Percentiles rank a stretch among this genome's conserved stretches.
Evolutionary conservation across 768 basidiomycete genomes (phyloP).

Genomic region (Chalciporus chontae): DNA sequence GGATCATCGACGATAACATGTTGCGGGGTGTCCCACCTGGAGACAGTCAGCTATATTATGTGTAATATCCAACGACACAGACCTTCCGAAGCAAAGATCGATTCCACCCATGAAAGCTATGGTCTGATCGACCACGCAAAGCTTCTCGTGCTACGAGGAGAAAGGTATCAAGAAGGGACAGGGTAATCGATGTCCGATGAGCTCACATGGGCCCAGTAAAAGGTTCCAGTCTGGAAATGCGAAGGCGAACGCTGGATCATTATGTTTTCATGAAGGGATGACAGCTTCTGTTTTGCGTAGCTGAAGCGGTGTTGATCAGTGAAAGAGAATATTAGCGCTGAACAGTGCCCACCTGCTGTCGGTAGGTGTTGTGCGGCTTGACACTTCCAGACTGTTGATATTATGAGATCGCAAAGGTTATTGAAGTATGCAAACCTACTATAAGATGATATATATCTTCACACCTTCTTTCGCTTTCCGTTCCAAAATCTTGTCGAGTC

Average conservation of each 20-base stretch:
- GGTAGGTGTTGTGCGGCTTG: constrained; percentile 88
- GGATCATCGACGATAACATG: constrained; percentile 87
- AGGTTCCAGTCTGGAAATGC: constrained; percentile 95
- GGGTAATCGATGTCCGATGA: background rate
- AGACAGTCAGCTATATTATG: constrained; percentile 1
- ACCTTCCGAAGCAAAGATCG: constrained; percentile 91
- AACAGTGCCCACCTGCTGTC: constrained; percentile 72
- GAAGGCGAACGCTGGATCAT: constrained; percentile 97
- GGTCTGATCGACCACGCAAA: constrained; percentile 95
- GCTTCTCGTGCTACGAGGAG: constrained; percentile 79
- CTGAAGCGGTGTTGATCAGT: constrained; percentile 33
- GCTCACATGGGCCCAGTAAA: constrained; percentile 96
- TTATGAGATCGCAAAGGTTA: constrained; percentile 3
- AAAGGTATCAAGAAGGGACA: background rate
- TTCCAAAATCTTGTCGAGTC: constrained; percentile 81
- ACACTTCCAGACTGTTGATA: constrained; percentile 80
- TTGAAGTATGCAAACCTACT: constrained; percentile 46
- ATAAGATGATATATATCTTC: constrained; percentile 92
- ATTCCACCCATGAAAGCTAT: constrained; percentile 98
- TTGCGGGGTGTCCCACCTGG: constrained; percentile 94
- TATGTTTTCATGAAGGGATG: constrained; percentile 83
- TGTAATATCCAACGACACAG: constrained; percentile 2
- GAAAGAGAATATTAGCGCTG: background rate
- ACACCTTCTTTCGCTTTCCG: constrained; percentile 94
- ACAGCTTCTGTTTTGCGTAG: constrained; percentile 83